Conservation (phyloP, 192 early-diverging fungal species). For the Backusella macrospora region DNA sequence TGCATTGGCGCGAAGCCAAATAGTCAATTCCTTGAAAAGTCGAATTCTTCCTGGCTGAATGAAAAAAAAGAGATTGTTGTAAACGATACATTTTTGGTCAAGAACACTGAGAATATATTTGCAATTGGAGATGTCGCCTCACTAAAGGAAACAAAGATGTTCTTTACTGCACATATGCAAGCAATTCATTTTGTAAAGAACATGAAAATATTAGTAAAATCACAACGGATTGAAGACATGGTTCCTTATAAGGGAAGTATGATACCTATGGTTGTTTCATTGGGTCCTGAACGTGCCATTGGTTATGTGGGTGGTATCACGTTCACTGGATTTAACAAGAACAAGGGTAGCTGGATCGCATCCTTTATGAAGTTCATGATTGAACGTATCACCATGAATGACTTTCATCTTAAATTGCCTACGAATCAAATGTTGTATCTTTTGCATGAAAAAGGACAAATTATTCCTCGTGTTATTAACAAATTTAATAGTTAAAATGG, state of each 20-base stretch:
- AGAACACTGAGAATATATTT: background rate
- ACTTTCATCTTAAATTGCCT: slow-evolving; percentile 8
- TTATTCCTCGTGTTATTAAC: slow-evolving; percentile 11
- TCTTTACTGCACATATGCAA: slow-evolving; percentile 31
- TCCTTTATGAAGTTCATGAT: slow-evolving; percentile 8
- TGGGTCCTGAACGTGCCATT: slow-evolving; percentile 21
- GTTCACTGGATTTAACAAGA: slow-evolving; percentile 10
- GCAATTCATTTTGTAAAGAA: slow-evolving; percentile 18
- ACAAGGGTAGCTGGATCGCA: slow-evolving; percentile 10
- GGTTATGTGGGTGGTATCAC: slow-evolving; percentile 14
- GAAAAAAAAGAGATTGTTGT: slow-evolving; percentile 9
- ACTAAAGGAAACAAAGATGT: slow-evolving; percentile 21
- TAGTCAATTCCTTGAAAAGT: slow-evolving; percentile 1
- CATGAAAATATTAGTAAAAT: background rate
- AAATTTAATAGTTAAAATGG: background rate
- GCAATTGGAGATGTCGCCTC: slow-evolving; percentile 17
- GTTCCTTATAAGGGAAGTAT: background rate
- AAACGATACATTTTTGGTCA: slow-evolving; percentile 1
- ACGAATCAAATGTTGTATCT: slow-evolving; percentile 13
- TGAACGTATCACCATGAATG: slow-evolving; percentile 28
- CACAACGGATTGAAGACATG: background rate
- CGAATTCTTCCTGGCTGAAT: background rate
- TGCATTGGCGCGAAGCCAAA: slow-evolving; percentile 19
- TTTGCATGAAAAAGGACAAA: slow-evolving; percentile 18
- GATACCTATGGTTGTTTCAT: slow-evolving; percentile 5